Percentiles rank a stretch among this genome's conserved stretches.
These are phyloP conservation scores for Fusarium goolgardi DNA, from an alignment of 2,329 filamentous ascomycete species.

Conservation along the genomic window DNA sequence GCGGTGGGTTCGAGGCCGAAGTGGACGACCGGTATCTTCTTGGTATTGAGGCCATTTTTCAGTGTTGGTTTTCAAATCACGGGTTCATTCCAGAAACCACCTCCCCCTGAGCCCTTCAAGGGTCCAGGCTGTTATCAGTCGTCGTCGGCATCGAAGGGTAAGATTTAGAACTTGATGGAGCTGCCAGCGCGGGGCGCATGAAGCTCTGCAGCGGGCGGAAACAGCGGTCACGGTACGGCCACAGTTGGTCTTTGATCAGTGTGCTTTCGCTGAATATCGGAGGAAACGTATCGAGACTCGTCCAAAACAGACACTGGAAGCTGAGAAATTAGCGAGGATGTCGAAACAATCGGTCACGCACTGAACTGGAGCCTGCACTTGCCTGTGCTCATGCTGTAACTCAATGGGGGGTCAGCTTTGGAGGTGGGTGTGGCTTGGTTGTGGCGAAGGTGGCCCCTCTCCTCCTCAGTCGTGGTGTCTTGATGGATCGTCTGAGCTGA, in stretches of 20 bases:
- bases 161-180: constrained; percentile 44
- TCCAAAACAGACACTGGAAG: constrained; percentile 14
- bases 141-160: constrained; percentile 52
- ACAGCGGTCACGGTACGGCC: constrained; percentile 28
- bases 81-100: constrained; percentile 45
- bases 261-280: not conserved
- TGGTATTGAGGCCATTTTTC: constrained; percentile 63
- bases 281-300: constrained; percentile 4
- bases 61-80: constrained; percentile 24
- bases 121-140: constrained; percentile 51
- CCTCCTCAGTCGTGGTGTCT: not conserved
- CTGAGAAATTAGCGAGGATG: constrained; percentile 39
- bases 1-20: constrained; percentile 66
- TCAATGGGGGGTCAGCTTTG: constrained; percentile 48
- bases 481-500: constrained; percentile 26
- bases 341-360: constrained; percentile 36
- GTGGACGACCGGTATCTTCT: constrained; percentile 74
- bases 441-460: constrained; percentile 39
- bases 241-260: constrained; percentile 4
- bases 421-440: constrained; percentile 48
- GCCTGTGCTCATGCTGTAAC: constrained; percentile 41
- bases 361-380: constrained; percentile 47
- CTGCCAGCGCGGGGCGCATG: constrained; percentile 48
- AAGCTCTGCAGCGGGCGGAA: constrained; percentile 32
- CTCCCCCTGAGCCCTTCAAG: constrained; percentile 53